Evolutionary conservation across 495 filamentous ascomycete genomes (phyloP).

Genomic region (Talaromyces borbonicus): DNA sequence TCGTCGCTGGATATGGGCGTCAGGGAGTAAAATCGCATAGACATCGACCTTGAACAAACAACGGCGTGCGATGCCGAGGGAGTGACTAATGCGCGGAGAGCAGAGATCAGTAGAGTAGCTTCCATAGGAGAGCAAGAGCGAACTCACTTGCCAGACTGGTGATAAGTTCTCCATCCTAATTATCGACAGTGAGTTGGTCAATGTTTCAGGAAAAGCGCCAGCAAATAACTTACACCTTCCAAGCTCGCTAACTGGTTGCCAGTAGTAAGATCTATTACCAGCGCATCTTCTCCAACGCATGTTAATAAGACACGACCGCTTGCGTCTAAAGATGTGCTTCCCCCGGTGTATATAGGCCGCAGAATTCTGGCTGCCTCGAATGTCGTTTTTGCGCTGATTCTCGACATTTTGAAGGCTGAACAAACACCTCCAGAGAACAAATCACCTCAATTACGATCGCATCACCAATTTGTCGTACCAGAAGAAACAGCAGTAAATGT

Average conservation of each 20-base stretch:
- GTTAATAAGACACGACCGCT: slow-evolving; percentile 77
- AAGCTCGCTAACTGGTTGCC: slow-evolving; percentile 75
- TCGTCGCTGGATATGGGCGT: slow-evolving; percentile 41
- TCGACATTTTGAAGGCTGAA: slow-evolving; percentile 29
- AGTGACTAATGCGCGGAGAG: slow-evolving; percentile 48
- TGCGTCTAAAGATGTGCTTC: slow-evolving; percentile 72
- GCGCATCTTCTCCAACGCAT: slow-evolving; percentile 76
- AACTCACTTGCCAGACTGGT: slow-evolving; percentile 73
- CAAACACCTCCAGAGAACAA: not conserved
- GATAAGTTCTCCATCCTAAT: slow-evolving; percentile 83
- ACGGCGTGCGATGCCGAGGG: slow-evolving; percentile 80
- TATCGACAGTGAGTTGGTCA: slow-evolving; percentile 14
- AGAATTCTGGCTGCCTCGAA: slow-evolving; percentile 75
- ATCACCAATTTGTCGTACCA: not conserved
- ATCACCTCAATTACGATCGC: not conserved
- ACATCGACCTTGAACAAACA: slow-evolving; percentile 83
- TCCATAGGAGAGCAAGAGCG: not conserved
- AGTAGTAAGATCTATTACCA: slow-evolving; percentile 76
- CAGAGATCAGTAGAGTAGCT: not conserved
- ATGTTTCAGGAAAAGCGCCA: not conserved
- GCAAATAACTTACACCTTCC: slow-evolving; percentile 61
- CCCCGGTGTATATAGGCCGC: slow-evolving; percentile 89
- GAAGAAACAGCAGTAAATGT: too few species aligned
- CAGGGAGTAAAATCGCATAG: slow-evolving; percentile 84
- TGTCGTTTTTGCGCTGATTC: slow-evolving; percentile 60